Conservation (phyloP, 2,329 filamentous ascomycete genomes). For the Fusarium euwallaceae region DNA sequence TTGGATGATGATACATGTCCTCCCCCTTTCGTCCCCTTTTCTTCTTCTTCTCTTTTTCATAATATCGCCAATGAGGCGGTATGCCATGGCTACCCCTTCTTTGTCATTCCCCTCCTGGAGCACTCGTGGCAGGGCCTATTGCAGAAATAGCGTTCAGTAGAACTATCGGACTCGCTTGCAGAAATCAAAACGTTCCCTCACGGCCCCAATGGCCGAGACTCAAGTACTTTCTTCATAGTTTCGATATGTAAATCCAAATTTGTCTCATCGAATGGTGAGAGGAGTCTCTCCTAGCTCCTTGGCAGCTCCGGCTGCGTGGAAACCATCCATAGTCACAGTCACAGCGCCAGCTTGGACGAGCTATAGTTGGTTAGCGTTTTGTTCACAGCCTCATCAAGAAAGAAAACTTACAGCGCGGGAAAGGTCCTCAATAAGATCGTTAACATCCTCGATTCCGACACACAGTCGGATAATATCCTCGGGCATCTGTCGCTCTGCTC, state of each 20-base stretch:
- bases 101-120: constrained; percentile 1
- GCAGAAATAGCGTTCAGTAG: constrained; percentile 17
- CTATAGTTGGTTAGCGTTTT: constrained; percentile 58
- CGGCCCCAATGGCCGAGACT: neutral
- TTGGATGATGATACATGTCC: constrained; percentile 39
- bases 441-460: constrained; percentile 93
- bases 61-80: constrained; percentile 8
- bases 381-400: neutral
- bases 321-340: constrained; percentile 84
- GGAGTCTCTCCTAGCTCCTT: constrained; percentile 51
- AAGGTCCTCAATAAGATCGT: constrained; percentile 94
- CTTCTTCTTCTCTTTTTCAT: constrained; percentile 16
- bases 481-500: constrained; percentile 89
- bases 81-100: neutral
- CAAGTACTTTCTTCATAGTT: neutral
- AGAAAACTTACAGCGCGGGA: constrained; percentile 83
- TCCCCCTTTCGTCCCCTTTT: constrained; percentile 1
- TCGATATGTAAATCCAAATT: neutral
- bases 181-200: constrained; percentile 24
- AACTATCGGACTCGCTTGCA: constrained; percentile 36
- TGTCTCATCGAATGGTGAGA: constrained; percentile 37
- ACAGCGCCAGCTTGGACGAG: constrained; percentile 96
- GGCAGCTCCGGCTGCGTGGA: constrained; percentile 70
- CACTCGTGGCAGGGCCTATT: constrained; percentile 2
- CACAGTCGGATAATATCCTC: constrained; percentile 97